Base-by-base conservation (phyloP, 2,329 filamentous ascomycete species). In the Cladophialophora carrionii region DNA sequence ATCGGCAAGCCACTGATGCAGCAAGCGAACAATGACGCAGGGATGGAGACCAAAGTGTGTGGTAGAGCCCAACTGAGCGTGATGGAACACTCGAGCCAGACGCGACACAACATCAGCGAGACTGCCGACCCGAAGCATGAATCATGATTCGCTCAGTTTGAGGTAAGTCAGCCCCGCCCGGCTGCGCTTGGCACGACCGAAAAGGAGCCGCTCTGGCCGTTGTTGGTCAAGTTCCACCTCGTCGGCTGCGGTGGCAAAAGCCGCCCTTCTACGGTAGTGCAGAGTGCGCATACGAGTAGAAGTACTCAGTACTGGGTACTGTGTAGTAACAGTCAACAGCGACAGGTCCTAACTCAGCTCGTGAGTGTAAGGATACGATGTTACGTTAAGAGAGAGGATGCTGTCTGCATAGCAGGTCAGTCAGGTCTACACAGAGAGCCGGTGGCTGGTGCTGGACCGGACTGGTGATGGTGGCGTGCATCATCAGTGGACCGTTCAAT, bases 141-240 rank as follows among this genome's bases (percentile, higher is more conserved):
- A 37, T 43, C 62, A 29, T 64, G 46, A 64, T 64, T 64, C 46
- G 62, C 52, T 61, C 57, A 48, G 62, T 57, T 64, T 64, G 57
- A 61, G 57, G 62, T 52, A 59, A 52, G 22, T 14, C 10, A 4
- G 12, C 17, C 26, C 52, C 51, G 29, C 52, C 52, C 12, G 52
- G 52, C 32, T 10, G 12, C 12, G 26, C 54, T 43, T 41, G 54
- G 32, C 31, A 24, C 54, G 22, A n/a, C 54, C 54, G 26, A 10
- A 41, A 12, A 32, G 54, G 34, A 6, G 3, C 26, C 26, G 26
- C 6, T 29, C 3, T 29, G 26, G 8, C 48, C 9, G 29, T 31
- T 34, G 57, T 64, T 64, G 62, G 62, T 20, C 57, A 64, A 51
- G 62, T 60, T 58, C 57, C 62, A 64, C 51, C 31, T 29, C 8